Conservation (phyloP, 768 basidiomycete species). For the Phylloporus rhodoxanthus region DNA sequence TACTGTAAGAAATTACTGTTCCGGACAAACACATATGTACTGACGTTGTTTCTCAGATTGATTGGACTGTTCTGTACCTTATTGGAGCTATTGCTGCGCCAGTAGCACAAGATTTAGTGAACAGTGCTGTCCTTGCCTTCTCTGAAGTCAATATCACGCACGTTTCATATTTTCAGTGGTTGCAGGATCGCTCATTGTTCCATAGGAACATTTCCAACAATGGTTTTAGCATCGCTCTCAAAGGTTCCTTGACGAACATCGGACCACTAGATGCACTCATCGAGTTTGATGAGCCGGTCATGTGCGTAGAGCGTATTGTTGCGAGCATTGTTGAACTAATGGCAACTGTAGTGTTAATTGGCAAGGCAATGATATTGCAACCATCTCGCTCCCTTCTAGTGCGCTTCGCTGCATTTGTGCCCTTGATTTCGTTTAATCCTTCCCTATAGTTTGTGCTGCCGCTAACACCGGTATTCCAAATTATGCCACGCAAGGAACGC, state of each 20-base stretch:
- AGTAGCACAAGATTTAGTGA: slow-evolving; percentile 59
- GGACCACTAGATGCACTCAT: slow-evolving; percentile 70
- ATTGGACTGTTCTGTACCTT: slow-evolving; percentile 56
- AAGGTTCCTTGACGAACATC: slow-evolving; percentile 53
- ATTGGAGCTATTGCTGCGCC: slow-evolving; percentile 69
- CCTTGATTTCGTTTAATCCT: background rate
- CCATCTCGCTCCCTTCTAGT: slow-evolving; percentile 58
- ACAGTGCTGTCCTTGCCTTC: slow-evolving; percentile 49
- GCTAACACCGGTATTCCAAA: slow-evolving; percentile 64
- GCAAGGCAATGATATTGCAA: slow-evolving; percentile 58
- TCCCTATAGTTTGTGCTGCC: slow-evolving; percentile 51
- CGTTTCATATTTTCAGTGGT: slow-evolving; percentile 5
- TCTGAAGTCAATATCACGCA: slow-evolving; percentile 54
- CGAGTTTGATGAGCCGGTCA: slow-evolving; percentile 57
- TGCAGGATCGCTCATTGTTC: slow-evolving; percentile 48
- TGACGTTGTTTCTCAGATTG: slow-evolving; percentile 39
- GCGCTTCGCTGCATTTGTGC: slow-evolving; percentile 5
- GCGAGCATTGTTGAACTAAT: background rate
- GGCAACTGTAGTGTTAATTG: slow-evolving; percentile 46
- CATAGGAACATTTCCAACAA: slow-evolving; percentile 49
- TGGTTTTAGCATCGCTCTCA: slow-evolving; percentile 58
- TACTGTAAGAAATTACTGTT: slow-evolving; percentile 33
- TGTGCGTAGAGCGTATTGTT: slow-evolving; percentile 32
- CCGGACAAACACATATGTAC: background rate
- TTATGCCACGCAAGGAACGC: slow-evolving; percentile 45